Evolutionary conservation across 768 basidiomycete genomes (phyloP).

Genomic region (Kwoniella shandongensis): DNA sequence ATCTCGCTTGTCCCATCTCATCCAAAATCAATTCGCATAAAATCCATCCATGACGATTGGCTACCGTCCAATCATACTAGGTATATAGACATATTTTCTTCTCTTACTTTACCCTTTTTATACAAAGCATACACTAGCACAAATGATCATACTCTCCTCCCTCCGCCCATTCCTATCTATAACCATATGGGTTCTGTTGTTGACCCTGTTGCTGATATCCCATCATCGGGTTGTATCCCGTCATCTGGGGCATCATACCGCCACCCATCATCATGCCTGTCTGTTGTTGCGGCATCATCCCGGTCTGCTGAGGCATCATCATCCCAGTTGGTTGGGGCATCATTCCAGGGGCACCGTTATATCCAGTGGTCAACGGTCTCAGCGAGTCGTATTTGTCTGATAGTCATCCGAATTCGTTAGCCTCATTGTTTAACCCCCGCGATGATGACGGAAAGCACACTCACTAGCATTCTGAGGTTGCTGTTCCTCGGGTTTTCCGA

Average conservation of each 20-base stretch:
- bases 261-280: slow-evolving; percentile 43
- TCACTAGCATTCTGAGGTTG: slow-evolving; percentile 51
- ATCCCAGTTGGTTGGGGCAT: slow-evolving; percentile 26
- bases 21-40: too few species aligned
- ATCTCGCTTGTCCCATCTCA: too few species aligned
- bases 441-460: slow-evolving; percentile 9
- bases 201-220: slow-evolving; percentile 24
- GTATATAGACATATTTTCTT: too few species aligned
- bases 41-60: too few species aligned
- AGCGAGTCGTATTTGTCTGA: slow-evolving; percentile 55
- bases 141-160: too few species aligned
- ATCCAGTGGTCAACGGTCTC: slow-evolving; percentile 51
- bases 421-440: not conserved
- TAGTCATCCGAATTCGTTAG: not conserved
- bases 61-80: too few species aligned
- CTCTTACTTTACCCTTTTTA: too few species aligned
- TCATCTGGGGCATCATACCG: slow-evolving; percentile 38
- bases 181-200: slow-evolving; percentile 20
- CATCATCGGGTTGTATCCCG: slow-evolving; percentile 41
- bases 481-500: slow-evolving; percentile 50
- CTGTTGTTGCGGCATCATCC: slow-evolving; percentile 37
- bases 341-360: slow-evolving; percentile 45
- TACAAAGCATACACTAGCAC: too few species aligned
- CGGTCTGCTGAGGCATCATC: slow-evolving; percentile 47
- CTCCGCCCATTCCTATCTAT: slow-evolving; percentile 2